Evolutionary conservation across 2,329 filamentous ascomycete genomes (phyloP).

Genomic region (Tolypocladium album): DNA sequence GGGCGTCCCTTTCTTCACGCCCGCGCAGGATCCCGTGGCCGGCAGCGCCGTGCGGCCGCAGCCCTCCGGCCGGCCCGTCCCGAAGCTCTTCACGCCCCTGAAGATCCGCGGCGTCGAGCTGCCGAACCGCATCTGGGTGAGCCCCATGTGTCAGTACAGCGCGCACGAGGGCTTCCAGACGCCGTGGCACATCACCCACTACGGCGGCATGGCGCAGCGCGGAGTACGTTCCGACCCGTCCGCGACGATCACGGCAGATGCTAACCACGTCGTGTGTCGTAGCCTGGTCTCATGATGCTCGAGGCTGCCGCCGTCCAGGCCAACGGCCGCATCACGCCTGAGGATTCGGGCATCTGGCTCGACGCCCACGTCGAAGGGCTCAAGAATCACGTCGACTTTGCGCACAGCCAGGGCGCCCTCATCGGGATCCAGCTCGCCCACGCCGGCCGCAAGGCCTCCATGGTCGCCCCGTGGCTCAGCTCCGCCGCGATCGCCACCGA

Average conservation of each 20-base stretch:
- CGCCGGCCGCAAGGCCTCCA: conserved; percentile 54
- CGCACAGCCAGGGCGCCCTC: conserved; percentile 43
- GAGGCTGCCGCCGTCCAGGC: conserved; percentile 60
- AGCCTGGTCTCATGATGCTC: conserved; percentile 51
- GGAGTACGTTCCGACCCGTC: conserved; percentile 30
- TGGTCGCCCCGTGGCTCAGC: conserved; percentile 53
- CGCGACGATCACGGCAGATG: neutral
- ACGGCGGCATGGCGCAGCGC: conserved; percentile 61
- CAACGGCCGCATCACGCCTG: conserved; percentile 61
- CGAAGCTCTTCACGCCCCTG: conserved; percentile 37
- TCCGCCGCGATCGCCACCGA: conserved; percentile 37
- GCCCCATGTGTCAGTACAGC: conserved; percentile 37
- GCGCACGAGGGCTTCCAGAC: conserved; percentile 48
- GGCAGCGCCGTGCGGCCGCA: conserved; percentile 33
- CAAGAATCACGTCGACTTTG: conserved; percentile 49
- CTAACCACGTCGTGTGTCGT: neutral
- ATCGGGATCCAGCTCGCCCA: conserved; percentile 67
- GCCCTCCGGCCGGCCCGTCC: conserved; percentile 35
- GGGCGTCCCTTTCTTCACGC: conserved; percentile 34
- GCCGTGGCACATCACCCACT: conserved; percentile 61
- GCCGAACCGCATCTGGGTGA: conserved; percentile 34
- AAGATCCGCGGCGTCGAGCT: conserved; percentile 32
- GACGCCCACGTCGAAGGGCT: conserved; percentile 56
- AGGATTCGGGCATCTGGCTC: conserved; percentile 59
- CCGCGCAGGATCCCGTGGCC: conserved; percentile 30